Evolutionary conservation across 1,139 yeast species (phyloP).

Genomic region (Spencermartinsiella ligniputridi): DNA sequence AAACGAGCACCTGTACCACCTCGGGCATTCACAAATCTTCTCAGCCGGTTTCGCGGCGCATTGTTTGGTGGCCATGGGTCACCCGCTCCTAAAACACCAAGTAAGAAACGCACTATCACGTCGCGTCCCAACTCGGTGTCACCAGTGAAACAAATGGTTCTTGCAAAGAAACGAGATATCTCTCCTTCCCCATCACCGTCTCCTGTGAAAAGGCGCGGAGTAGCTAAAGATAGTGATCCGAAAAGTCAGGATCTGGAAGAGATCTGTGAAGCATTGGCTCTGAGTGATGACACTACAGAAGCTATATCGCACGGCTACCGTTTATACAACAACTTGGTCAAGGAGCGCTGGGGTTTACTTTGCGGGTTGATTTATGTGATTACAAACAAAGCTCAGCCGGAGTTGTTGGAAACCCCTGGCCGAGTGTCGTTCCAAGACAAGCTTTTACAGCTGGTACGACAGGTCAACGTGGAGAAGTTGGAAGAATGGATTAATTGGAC

Average conservation of each 20-base stretch:
- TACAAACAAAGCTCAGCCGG: conserved; percentile 32
- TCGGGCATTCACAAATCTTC: conserved; percentile 23
- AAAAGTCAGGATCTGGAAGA: conserved; percentile 19
- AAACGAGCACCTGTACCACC: conserved; percentile 32
- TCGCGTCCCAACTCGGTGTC: conserved; percentile 4
- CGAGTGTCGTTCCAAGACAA: neutral
- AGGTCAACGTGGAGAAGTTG: conserved; percentile 12
- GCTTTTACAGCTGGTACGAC: conserved; percentile 2
- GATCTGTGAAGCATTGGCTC: conserved; percentile 24
- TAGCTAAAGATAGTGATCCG: conserved; percentile 24
- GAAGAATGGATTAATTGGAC: conserved; percentile 36
- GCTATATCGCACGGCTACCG: conserved; percentile 31
- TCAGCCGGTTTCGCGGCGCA: conserved; percentile 23
- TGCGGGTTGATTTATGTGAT: conserved; percentile 33
- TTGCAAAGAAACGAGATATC: neutral
- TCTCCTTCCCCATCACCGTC: conserved; percentile 12
- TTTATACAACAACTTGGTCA: conserved; percentile 31
- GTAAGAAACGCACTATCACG: conserved; percentile 9
- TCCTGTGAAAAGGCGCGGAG: conserved; percentile 11
- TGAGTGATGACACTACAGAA: conserved; percentile 21
- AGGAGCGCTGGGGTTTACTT: conserved; percentile 35
- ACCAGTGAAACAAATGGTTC: neutral
- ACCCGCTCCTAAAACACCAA: conserved; percentile 8
- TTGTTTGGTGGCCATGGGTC: conserved; percentile 12
- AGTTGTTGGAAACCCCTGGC: conserved; percentile 10